Base-by-base conservation (phyloP, 2,329 filamentous ascomycete genomes). In the Bipolaris oryzae region DNA sequence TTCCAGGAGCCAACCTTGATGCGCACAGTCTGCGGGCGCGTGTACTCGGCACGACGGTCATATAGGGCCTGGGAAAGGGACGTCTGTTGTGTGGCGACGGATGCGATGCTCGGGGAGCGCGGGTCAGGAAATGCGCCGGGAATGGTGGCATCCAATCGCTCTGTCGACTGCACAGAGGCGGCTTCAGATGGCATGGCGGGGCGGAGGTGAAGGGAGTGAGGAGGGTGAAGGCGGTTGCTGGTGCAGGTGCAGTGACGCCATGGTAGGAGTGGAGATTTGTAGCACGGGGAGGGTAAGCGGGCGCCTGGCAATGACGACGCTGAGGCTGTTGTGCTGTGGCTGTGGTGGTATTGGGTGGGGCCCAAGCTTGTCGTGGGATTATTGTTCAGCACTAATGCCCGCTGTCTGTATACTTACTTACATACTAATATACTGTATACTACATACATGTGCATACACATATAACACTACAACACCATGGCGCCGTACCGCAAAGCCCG, bases 1-100 rank as follows among this genome's bases (percentile, higher is more conserved):
- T 99, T 99, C 95, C 95, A 99, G 0, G 91, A 89, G 39, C 94
- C 95, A 49, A 99, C 84, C 77, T 97, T 97, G 76, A 99, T 85
- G 63, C 88, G 88, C 66, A 96, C 86, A 48, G 84, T 84, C 73
- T 88, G 88, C 41, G 87, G 85, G 35, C 87, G 85, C 23, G 89
- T 89, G 74, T 93, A 99, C 74, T 98, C 93, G 46, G 85, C 79
- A 68, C 88, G 85, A 51, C 95, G 85, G 37, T 89, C 87, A 71
- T 89, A 85, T 37, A 98, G 76, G 2, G 82, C 84, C 50, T 84
- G 81, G 2, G 82, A 80, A 7, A 89, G 77, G 2, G 67, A 67
- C 31, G 81, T 82, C 44, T 77, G 75, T 42, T 79, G 77, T 16
- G 77, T 76, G 6, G 76, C 74, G 34, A 69, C 62, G 28, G 62